These are phyloP conservation scores for Stipa capillata DNA, from an alignment of 176 grass and related monocot species.

Conservation along the genomic window DNA sequence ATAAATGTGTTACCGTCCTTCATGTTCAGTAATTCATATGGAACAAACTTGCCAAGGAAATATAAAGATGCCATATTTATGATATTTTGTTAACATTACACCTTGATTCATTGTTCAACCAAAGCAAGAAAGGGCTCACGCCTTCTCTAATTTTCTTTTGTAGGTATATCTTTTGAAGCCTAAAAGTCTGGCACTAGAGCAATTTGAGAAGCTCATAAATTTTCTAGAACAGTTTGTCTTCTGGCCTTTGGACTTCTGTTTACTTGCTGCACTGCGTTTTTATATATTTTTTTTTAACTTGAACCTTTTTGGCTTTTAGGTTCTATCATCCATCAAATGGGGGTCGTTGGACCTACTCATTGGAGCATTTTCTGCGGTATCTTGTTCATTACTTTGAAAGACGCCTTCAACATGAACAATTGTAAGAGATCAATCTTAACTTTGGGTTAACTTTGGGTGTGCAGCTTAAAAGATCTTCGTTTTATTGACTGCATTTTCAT, in stretches of 20 bases:
- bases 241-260: constrained; percentile 26
- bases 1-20: not conserved
- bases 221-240: constrained; percentile 87
- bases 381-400: constrained; percentile 80
- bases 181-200: constrained; percentile 49
- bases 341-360: constrained; percentile 81
- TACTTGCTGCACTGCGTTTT: constrained; percentile 5
- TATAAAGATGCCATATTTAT: not conserved
- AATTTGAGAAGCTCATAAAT: constrained; percentile 88
- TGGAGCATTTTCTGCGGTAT: constrained; percentile 77
- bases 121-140: not conserved
- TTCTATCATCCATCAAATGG: constrained; percentile 99
- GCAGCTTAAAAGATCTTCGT: not conserved
- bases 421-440: constrained; percentile 55
- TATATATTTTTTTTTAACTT: constrained; percentile 25
- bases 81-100: constrained; percentile 5
- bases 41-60: not conserved
- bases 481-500: constrained; percentile 6
- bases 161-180: constrained; percentile 92
- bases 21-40: constrained; percentile 1
- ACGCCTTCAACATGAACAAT: constrained; percentile 72
- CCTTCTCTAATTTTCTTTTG: not conserved
- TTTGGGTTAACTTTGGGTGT: too few relatives aligned
- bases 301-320: constrained; percentile 41
- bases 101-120: constrained; percentile 1